Percentiles rank a stretch among this genome's conserved stretches.
phyloP scores from a whole-genome alignment of 768 basidiomycete species.

The Rickenella mellea region DNA sequence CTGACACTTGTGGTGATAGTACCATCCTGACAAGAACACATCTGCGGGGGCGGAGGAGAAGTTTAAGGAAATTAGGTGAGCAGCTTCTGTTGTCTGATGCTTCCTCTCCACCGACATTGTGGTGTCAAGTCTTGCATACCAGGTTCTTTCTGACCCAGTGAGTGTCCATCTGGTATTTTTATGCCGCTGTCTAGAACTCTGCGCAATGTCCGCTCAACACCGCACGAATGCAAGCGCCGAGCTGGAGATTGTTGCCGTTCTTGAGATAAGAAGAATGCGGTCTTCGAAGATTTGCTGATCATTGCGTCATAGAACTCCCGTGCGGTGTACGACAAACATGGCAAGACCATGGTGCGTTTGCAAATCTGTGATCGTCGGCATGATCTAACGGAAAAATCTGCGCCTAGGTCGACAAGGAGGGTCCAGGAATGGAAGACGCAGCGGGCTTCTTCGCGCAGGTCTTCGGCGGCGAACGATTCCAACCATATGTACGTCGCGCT shows the following conservation, averaged over 20 bases:
- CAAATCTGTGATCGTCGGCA: background rate
- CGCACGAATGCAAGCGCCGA: no score
- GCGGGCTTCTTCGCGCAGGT: conserved; percentile 92
- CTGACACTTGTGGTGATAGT: conserved; percentile 32
- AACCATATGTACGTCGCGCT: conserved; percentile 63
- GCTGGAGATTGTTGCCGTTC: no score
- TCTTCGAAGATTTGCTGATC: no score
- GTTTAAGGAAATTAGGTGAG: conserved; percentile 92
- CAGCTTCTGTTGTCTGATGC: background rate
- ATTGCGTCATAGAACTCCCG: conserved; percentile 56
- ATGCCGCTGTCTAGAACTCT: background rate
- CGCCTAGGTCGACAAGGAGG: conserved; percentile 62
- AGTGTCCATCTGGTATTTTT: conserved; percentile 16
- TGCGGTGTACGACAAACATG: conserved; percentile 91
- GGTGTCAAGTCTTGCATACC: conserved; percentile 78
- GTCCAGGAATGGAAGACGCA: conserved; percentile 80
- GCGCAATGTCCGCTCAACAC: conserved; percentile 2
- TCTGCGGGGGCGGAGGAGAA: conserved; percentile 89
- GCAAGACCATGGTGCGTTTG: conserved; percentile 67
- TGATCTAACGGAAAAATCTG: background rate
- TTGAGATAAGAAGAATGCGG: no score
- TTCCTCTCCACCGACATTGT: background rate
- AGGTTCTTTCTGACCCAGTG: conserved; percentile 80
- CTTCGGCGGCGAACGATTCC: conserved; percentile 90
- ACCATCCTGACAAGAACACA: conserved; percentile 92